phyloP scores from a whole-genome alignment of 768 basidiomycete species.

The Boletus coccyginus region DNA sequence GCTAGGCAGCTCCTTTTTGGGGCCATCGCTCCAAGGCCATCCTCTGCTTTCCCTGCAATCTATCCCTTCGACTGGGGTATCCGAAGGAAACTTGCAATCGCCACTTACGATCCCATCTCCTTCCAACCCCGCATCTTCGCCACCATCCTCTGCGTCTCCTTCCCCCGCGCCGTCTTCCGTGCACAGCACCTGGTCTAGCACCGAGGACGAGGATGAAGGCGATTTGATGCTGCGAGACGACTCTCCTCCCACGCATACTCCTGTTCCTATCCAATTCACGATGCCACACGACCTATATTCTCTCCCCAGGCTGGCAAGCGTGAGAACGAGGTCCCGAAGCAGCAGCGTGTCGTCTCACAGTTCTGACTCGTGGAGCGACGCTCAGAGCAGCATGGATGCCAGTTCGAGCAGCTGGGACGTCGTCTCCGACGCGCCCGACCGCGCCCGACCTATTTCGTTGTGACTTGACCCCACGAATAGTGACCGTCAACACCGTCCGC shows the following conservation, averaged over 20 bases:
- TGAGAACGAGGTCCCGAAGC: slow-evolving; percentile 9
- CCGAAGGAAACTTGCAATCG: slow-evolving; percentile 21
- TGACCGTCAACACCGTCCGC: too few species aligned
- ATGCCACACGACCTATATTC: not conserved
- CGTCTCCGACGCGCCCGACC: slow-evolving; percentile 16
- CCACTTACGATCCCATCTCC: slow-evolving; percentile 24
- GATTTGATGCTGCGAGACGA: slow-evolving; percentile 6
- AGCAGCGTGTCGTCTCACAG: slow-evolving; percentile 12
- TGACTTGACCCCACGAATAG: not conserved
- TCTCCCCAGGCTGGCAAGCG: not conserved
- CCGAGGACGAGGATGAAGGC: slow-evolving; percentile 7
- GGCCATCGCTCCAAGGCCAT: slow-evolving; percentile 1
- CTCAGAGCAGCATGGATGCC: slow-evolving; percentile 15
- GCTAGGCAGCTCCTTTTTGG: not conserved
- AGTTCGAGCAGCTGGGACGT: slow-evolving; percentile 25
- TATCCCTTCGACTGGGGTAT: slow-evolving; percentile 25
- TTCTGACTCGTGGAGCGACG: slow-evolving; percentile 29
- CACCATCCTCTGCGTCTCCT: slow-evolving; percentile 20
- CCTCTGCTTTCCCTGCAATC: slow-evolving; percentile 21
- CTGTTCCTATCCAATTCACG: not conserved
- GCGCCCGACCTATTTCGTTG: not conserved
- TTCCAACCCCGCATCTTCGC: slow-evolving; percentile 12
- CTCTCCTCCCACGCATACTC: not conserved
- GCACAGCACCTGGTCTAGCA: slow-evolving; percentile 3
- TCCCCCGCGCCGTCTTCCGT: slow-evolving; percentile 11